phyloP scores from a whole-genome alignment of 306 rosid species.

The Prinsepia uniflora region DNA sequence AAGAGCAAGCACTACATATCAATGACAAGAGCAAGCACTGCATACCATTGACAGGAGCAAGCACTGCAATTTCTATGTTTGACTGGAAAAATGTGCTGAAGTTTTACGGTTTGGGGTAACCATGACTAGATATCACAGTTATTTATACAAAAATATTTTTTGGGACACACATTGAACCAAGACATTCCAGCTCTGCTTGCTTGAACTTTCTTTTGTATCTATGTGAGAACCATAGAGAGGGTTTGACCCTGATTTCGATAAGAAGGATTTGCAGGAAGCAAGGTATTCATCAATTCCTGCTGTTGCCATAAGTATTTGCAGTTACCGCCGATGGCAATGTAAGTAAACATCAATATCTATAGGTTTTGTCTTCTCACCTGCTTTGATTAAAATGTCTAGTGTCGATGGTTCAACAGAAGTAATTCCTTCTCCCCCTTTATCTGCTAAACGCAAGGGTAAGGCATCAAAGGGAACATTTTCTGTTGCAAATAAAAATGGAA shows the following conservation, averaged over 20 bases:
- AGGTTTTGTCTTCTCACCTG: constrained; percentile 74
- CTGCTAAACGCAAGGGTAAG: constrained; percentile 44
- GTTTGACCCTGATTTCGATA: constrained; percentile 40
- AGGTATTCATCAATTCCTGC: constrained; percentile 58
- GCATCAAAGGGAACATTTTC: constrained; percentile 61
- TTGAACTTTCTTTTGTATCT: constrained; percentile 59
- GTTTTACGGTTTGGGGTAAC: constrained; percentile 8
- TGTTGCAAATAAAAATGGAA: constrained; percentile 74
- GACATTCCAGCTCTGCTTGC: constrained; percentile 54
- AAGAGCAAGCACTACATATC: constrained; percentile 75
- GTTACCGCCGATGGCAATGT: constrained; percentile 71
- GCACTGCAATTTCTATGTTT: neutral
- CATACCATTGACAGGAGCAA: too few species aligned
- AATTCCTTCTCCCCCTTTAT: constrained; percentile 56
- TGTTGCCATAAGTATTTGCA: constrained; percentile 78
- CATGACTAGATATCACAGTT: constrained; percentile 20
- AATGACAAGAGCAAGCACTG: too few species aligned
- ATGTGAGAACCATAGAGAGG: constrained; percentile 39
- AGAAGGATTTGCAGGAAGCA: constrained; percentile 47
- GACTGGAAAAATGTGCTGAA: neutral
- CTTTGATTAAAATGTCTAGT: constrained; percentile 70
- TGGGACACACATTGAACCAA: constrained; percentile 67
- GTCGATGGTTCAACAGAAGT: constrained; percentile 72
- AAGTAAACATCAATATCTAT: constrained; percentile 67
- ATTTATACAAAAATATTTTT: constrained; percentile 19